phyloP scores from a whole-genome alignment of 805 yeast genomes.

The Pichia heedii region DNA sequence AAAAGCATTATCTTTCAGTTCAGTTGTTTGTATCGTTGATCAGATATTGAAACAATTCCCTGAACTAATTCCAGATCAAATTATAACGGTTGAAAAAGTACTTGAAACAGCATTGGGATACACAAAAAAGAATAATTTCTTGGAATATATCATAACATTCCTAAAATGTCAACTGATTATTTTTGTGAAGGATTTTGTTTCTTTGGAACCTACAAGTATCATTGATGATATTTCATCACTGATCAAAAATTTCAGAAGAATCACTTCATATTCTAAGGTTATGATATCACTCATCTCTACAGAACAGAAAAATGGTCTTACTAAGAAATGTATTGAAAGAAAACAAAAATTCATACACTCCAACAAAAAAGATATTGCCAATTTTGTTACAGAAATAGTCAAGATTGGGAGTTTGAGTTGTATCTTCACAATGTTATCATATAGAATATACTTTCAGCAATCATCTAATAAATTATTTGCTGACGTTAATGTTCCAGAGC shows the following conservation, averaged over 20 bases:
- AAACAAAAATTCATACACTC: neutral
- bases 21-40: conserved; percentile 1
- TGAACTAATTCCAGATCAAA: neutral
- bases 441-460: neutral
- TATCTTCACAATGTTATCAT: too few relatives aligned
- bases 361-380: neutral
- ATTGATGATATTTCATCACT: neutral
- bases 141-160: neutral
- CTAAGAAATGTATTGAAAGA: neutral
- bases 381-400: neutral
- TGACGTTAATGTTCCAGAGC: neutral
- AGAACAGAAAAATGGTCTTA: too few relatives aligned
- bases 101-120: neutral
- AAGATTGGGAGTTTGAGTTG: neutral
- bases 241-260: neutral
- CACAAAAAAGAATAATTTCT: neutral
- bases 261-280: neutral
- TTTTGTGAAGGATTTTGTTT: neutral
- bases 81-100: neutral
- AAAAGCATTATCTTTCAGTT: neutral
- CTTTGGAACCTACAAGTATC: neutral
- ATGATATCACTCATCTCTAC: too few relatives aligned
- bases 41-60: neutral
- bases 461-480: neutral
- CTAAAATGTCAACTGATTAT: neutral